These are phyloP conservation scores for Leptodermis oblonga DNA, from an alignment of 257 asterid species.

Conservation along the genomic window DNA sequence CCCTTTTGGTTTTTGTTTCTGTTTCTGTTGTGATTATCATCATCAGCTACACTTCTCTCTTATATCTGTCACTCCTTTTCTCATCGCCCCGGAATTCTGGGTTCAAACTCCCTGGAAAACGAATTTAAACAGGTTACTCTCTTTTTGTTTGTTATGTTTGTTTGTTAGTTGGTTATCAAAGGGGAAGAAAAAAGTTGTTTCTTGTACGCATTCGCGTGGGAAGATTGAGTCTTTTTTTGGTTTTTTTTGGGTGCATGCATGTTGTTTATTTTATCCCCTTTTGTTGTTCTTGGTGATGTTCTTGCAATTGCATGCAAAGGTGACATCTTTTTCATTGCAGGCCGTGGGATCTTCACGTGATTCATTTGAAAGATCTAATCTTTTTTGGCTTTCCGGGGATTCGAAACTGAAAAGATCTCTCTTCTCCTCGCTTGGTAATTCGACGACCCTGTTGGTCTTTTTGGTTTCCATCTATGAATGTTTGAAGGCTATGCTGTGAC, in stretches of 20 bases:
- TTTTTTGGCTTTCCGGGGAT: not conserved
- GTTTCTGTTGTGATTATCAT: not conserved
- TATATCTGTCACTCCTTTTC: not conserved
- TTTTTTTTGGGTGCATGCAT: not conserved
- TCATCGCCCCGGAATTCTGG: too few species aligned
- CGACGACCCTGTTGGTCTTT: not conserved
- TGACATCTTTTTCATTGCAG: not conserved
- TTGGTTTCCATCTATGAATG: not conserved
- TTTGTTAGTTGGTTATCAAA: not conserved
- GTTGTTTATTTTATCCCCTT: too few species aligned
- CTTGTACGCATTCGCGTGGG: not conserved
- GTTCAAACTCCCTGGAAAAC: not conserved
- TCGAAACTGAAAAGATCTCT: not conserved
- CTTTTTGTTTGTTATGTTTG: not conserved
- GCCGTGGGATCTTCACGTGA: not conserved
- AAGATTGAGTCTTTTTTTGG: not conserved
- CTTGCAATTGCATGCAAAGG: constrained; percentile 14
- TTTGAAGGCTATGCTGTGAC: not conserved
- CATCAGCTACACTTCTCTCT: not conserved
- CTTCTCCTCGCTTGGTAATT: not conserved
- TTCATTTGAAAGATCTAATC: not conserved
- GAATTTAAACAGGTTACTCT: too few species aligned
- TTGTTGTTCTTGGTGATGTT: too few species aligned
- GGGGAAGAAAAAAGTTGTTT: not conserved
- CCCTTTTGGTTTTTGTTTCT: too few species aligned